phyloP scores from a whole-genome alignment of 371 early-diverging fungal species.

The Haplosporangium sp. region DNA sequence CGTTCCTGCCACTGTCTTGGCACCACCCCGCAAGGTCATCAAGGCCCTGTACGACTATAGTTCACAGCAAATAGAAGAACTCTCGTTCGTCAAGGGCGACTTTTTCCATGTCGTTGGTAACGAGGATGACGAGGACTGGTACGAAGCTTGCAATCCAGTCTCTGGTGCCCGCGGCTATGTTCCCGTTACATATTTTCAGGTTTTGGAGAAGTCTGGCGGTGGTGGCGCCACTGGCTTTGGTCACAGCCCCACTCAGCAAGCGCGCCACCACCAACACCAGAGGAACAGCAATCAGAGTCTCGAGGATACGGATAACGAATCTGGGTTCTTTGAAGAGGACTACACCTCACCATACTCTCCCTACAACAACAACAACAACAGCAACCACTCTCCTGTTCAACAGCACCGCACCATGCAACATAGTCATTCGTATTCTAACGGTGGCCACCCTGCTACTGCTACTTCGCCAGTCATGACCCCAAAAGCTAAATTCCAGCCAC shows the following conservation, averaged over 20 bases:
- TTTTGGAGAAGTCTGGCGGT: constrained; percentile 20
- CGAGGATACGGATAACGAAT: constrained; percentile 43
- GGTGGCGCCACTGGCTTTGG: constrained; percentile 2
- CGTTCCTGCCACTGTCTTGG: constrained; percentile 29
- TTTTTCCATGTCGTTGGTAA: constrained; percentile 90
- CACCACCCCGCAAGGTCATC: constrained; percentile 87
- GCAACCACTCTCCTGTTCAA: too few relatives aligned
- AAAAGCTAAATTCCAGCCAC: constrained; percentile 57
- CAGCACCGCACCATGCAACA: too few relatives aligned
- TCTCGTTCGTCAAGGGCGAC: constrained; percentile 87
- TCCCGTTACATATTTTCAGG: constrained; percentile 84
- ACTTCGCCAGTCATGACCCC: constrained; percentile 22
- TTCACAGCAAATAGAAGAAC: constrained; percentile 72
- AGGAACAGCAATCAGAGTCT: constrained; percentile 42
- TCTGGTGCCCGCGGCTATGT: constrained; percentile 82
- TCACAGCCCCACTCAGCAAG: constrained; percentile 2
- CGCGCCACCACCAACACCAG: constrained; percentile 11
- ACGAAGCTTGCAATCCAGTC: constrained; percentile 87
- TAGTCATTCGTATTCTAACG: constrained; percentile 15
- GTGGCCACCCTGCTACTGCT: constrained; percentile 8
- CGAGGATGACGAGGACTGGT: constrained; percentile 81
- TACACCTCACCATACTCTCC: constrained; percentile 11
- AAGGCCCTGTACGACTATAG: constrained; percentile 83
- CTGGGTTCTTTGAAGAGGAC: constrained; percentile 37
- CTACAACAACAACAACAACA: constrained; percentile 20